phyloP scores from a whole-genome alignment of 2,329 filamentous ascomycete species.

The Ophiostoma ips region DNA sequence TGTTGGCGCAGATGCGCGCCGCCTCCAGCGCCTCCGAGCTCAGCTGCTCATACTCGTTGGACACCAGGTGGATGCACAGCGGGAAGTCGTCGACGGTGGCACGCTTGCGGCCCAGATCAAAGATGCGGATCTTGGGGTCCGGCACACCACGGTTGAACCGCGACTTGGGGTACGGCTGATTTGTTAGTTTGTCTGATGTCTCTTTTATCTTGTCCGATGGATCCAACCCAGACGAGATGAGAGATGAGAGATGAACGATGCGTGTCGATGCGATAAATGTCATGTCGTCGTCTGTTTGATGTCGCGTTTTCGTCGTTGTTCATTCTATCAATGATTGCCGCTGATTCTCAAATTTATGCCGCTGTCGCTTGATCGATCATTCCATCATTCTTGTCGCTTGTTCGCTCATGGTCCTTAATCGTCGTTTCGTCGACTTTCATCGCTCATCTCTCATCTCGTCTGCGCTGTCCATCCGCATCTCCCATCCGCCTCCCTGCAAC shows the following conservation, averaged over 20 bases:
- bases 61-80: constrained; percentile 96
- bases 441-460: constrained; percentile 3
- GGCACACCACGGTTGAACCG: constrained; percentile 99
- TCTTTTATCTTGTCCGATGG: too few relatives aligned
- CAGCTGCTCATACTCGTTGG: constrained; percentile 99
- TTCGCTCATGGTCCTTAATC: not conserved
- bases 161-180: constrained; percentile 92
- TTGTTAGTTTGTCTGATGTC: too few relatives aligned
- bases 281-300: too few relatives aligned
- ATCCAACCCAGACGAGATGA: too few relatives aligned
- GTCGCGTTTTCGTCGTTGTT: too few relatives aligned
- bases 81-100: constrained; percentile 99
- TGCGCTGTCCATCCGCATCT: constrained; percentile 4
- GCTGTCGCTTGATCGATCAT: too few relatives aligned
- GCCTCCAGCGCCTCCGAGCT: constrained; percentile 98
- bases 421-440: not conserved
- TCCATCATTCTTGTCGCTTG: not conserved
- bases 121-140: constrained; percentile 82
- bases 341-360: not conserved
- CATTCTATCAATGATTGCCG: not conserved
- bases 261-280: too few relatives aligned
- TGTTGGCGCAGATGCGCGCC: constrained; percentile 99
- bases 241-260: too few relatives aligned
- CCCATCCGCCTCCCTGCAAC: constrained; percentile 20
- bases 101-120: constrained; percentile 97